A percentile compares a stretch with the other conserved stretches of the same genome.
Evolutionary conservation across 2,329 filamentous ascomycete species (phyloP).

Genomic region (Rachicladosporium sp.): DNA sequence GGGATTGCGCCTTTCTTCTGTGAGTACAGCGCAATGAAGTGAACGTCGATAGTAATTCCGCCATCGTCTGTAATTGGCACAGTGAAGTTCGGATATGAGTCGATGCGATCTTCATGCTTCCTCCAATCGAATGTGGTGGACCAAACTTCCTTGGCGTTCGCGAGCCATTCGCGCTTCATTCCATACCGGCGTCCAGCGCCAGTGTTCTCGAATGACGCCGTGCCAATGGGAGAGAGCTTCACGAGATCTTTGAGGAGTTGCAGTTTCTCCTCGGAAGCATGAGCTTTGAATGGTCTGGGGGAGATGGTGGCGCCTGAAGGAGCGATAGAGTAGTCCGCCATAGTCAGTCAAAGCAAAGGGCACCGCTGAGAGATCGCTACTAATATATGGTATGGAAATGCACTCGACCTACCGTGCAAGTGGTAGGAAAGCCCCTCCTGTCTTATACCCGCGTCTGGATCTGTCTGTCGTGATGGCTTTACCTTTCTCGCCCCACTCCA

Average conservation of each 20-base stretch:
- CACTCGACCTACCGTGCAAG: too few relatives aligned
- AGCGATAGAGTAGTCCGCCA: conserved; percentile 16
- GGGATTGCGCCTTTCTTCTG: conserved; percentile 28
- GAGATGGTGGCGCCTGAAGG: conserved; percentile 26
- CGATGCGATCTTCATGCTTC: conserved; percentile 31
- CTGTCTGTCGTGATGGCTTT: too few relatives aligned
- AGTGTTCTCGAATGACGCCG: conserved; percentile 37
- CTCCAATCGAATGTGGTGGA: conserved; percentile 26
- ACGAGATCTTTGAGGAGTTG: conserved; percentile 36
- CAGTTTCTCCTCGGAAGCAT: conserved; percentile 33
- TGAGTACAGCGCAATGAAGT: conserved; percentile 46
- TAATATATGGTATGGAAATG: too few relatives aligned
- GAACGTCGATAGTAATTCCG: conserved; percentile 29
- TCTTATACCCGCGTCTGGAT: too few relatives aligned
- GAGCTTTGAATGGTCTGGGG: conserved; percentile 31
- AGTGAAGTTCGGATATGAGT: conserved; percentile 41
- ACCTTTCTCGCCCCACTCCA: too few relatives aligned
- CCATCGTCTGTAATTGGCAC: conserved; percentile 29
- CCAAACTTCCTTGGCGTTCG: conserved; percentile 25
- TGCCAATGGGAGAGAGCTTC: conserved; percentile 36
- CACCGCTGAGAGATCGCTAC: too few relatives aligned
- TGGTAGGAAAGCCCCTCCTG: too few relatives aligned
- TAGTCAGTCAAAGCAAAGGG: not conserved
- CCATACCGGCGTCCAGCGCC: conserved; percentile 29
- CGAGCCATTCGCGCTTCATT: conserved; percentile 36